phyloP scores from a whole-genome alignment of 768 basidiomycete genomes.

The Dentipellis sp. region DNA sequence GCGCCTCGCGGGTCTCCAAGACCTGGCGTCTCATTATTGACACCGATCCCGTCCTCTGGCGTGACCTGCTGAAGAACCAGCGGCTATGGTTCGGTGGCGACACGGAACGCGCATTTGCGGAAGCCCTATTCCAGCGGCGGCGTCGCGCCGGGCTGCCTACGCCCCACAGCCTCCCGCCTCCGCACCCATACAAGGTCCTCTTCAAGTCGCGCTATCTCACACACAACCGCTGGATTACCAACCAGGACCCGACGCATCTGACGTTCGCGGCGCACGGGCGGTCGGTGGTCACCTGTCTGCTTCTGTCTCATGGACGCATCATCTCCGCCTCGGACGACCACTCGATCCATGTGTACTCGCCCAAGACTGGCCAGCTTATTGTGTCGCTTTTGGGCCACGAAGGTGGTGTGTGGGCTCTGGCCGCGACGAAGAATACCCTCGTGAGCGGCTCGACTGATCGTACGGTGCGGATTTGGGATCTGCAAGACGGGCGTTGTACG shows the following conservation, averaged over 20 bases:
- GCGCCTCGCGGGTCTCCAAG: constrained; percentile 81
- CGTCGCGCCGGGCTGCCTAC: constrained; percentile 29
- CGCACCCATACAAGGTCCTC: constrained; percentile 85
- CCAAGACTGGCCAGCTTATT: constrained; percentile 67
- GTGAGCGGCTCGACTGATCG: constrained; percentile 93
- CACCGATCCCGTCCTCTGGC: constrained; percentile 84
- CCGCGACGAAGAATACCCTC: constrained; percentile 76
- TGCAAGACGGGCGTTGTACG: constrained; percentile 69
- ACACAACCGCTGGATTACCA: constrained; percentile 70
- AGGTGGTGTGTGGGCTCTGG: constrained; percentile 96
- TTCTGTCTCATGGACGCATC: constrained; percentile 91
- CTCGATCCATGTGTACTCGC: constrained; percentile 90
- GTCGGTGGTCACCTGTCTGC: constrained; percentile 90
- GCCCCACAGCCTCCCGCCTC: constrained; percentile 50
- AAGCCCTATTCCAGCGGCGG: constrained; percentile 57
- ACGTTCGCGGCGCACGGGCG: constrained; percentile 85
- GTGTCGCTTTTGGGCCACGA: constrained; percentile 82
- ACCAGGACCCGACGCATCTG: constrained; percentile 61
- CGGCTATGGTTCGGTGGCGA: constrained; percentile 87
- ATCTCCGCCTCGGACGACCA: constrained; percentile 97
- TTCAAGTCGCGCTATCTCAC: constrained; percentile 88
- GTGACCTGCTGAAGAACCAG: constrained; percentile 72
- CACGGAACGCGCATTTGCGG: constrained; percentile 73
- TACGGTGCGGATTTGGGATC: constrained; percentile 88
- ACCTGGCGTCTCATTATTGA: constrained; percentile 91